phyloP scores from a whole-genome alignment of 345 rosid genomes.

The Psidium friedrichsthalianum region DNA sequence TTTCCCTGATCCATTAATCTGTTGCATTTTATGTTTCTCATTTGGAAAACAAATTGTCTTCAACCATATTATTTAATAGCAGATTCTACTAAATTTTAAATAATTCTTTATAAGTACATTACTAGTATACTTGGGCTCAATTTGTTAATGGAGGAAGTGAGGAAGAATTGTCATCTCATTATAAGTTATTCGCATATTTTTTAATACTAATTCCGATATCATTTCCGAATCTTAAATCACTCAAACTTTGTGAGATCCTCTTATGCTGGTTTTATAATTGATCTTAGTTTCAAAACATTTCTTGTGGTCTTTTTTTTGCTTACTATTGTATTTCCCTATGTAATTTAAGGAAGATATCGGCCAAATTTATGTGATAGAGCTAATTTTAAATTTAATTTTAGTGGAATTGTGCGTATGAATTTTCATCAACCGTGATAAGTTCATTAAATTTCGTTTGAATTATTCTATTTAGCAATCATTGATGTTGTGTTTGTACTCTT shows the following conservation, averaged over 20 bases:
- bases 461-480: not conserved
- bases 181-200: not conserved
- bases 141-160: not conserved
- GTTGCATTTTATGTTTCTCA: not conserved
- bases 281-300: not conserved
- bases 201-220: not conserved
- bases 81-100: not conserved
- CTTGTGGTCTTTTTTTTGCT: not conserved
- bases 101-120: not conserved
- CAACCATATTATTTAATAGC: not conserved
- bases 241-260: not conserved
- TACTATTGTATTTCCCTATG: not conserved
- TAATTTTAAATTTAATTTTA: not conserved
- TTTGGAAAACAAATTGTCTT: not conserved
- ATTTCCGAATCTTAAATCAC: not conserved
- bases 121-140: not conserved
- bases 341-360: not conserved
- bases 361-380: not conserved
- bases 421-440: not conserved
- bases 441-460: not conserved
- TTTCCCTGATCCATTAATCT: not conserved
- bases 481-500: not conserved
- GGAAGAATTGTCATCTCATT: not conserved
- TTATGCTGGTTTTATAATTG: not conserved
- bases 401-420: not conserved